Base-by-base conservation (phyloP, 768 basidiomycete species). In the Tricholoma sp. region DNA sequence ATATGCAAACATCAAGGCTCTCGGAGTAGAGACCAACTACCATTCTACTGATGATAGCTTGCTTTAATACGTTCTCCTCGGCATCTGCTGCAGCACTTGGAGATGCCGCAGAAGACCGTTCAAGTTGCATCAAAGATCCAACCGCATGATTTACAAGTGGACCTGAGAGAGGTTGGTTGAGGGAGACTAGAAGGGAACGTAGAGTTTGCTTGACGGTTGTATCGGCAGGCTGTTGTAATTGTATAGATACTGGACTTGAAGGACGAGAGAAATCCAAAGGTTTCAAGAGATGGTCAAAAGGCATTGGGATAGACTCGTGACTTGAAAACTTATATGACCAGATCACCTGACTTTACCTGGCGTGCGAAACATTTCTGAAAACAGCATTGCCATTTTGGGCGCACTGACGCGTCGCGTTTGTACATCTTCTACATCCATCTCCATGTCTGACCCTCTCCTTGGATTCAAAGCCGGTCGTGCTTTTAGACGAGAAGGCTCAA, bases 391-490 rank as follows among this genome's bases (percentile, higher is more conserved):
- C 45, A 52, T 58, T 58, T 60, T 66, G 66, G 68, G 70, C 50
- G 60, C 69, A 74, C 71, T 74, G 74, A 78, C 77, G 77, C 76
- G 76, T 78, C 78, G 70, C 69, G 74, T 58, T 59, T 61, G 33
- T 42, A 52, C 49, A 50, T 34, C 53, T 28, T 24, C 41, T 9
- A 45, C 44, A 24, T 13, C 60, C 61, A 52, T 60, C 39, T 50
- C 29, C 28, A 52, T 59, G 57, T 31, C 53, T 45, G 78, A 80
- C 58, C 75, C 71, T 45, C 72, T 80, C 28, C 76, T 83, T 47
- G 80, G 78, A 37, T 81, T 83, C 72, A 83, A 83, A 65, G 91
- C 91, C 1, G 91, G 91, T 11, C 80, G 91, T n/a, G 84, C 85
- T 1, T 83, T 86, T 55, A 75, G 89, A 54, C 79, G 86, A 52